Evolutionary conservation across 768 basidiomycete species (phyloP).

Genomic region (Mycena galericulata): DNA sequence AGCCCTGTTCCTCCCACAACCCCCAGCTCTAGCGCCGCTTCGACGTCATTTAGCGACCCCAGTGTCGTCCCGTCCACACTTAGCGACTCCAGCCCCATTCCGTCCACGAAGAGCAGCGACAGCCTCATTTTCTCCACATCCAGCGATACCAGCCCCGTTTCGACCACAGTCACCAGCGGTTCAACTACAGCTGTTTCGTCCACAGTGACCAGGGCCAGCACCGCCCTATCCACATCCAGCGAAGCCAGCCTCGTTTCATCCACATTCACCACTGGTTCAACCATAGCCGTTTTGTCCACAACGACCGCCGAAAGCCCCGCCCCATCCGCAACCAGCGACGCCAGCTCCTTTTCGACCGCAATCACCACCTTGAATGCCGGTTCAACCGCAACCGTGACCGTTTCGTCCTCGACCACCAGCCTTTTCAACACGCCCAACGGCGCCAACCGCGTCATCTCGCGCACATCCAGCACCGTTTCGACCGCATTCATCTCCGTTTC

Average conservation of each 20-base stretch:
- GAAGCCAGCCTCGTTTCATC: neutral
- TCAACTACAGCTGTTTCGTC: neutral
- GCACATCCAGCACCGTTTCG: too few species aligned
- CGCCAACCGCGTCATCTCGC: too few species aligned
- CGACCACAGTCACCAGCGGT: neutral
- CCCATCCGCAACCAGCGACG: slow-evolving; percentile 62
- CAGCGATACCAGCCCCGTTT: neutral
- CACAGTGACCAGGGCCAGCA: too few species aligned
- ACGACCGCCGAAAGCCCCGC: neutral
- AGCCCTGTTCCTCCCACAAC: neutral
- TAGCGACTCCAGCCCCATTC: neutral
- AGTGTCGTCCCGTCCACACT: neutral
- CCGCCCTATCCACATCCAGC: too few species aligned
- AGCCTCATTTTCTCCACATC: neutral
- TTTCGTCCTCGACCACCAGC: too few species aligned
- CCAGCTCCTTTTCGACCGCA: slow-evolving; percentile 67
- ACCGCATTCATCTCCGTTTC: neutral
- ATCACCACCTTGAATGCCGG: neutral
- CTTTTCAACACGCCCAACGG: too few species aligned
- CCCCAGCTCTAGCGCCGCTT: neutral
- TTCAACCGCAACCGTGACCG: too few species aligned
- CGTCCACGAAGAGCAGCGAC: neutral
- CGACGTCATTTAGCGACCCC: neutral
- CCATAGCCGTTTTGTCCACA: neutral
- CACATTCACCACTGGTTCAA: neutral